These are phyloP conservation scores for Myxozyma sirexii DNA, from an alignment of 805 yeast genomes.

Conservation along the genomic window DNA sequence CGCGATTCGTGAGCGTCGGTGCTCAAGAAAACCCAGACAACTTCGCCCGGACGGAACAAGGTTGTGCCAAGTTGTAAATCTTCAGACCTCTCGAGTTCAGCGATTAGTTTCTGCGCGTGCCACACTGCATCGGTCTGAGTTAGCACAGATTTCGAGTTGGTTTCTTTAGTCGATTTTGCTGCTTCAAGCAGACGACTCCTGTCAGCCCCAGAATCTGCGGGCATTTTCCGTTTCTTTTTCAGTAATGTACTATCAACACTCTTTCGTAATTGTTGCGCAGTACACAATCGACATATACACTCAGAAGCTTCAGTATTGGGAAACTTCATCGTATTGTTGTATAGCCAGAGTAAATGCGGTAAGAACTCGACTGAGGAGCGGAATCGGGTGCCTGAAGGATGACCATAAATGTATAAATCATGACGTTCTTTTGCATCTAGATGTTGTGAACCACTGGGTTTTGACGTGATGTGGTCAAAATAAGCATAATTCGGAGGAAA, in stretches of 20 bases:
- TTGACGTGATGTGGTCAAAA: slow-evolving; percentile 9
- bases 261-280: slow-evolving; percentile 1
- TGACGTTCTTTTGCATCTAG: slow-evolving; percentile 4
- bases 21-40: slow-evolving; percentile 19
- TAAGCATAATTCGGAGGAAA: slow-evolving; percentile 17
- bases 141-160: not conserved
- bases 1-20: not conserved
- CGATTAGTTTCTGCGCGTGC: slow-evolving; percentile 12
- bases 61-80: slow-evolving; percentile 17
- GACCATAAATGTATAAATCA: slow-evolving; percentile 26
- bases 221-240: not conserved
- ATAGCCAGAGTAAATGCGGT: slow-evolving; percentile 27
- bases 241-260: slow-evolving; percentile 1
- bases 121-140: not conserved
- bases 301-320: not conserved
- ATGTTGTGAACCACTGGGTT: not conserved
- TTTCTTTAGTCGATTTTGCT: not conserved
- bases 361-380: slow-evolving; percentile 22
- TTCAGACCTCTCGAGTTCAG: slow-evolving; percentile 11
- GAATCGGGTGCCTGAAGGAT: slow-evolving; percentile 30
- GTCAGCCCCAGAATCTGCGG: not conserved
- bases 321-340: not conserved
- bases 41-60: slow-evolving; percentile 24
- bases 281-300: slow-evolving; percentile 14
- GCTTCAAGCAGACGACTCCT: not conserved